Evolutionary conservation across 1,284 basidiomycete species (phyloP).

Genomic region (Tausonia pullulans): DNA sequence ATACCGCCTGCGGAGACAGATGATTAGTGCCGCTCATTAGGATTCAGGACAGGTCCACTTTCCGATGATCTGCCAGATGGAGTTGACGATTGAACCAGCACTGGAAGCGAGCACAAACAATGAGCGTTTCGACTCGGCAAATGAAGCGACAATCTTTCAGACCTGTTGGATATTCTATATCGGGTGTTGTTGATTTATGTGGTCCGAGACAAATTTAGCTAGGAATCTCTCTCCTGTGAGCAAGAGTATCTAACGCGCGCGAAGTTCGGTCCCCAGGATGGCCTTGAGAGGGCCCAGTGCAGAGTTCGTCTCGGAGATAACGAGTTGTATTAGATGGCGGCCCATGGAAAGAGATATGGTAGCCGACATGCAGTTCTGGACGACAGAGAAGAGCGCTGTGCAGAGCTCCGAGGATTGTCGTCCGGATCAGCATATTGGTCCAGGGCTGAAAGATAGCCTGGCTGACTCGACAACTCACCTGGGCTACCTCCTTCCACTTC

Average conservation of each 20-base stretch:
- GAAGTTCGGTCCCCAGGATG: neutral
- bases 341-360: neutral
- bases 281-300: conserved; percentile 2
- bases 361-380: neutral
- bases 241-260: neutral
- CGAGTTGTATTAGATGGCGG: neutral
- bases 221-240: neutral
- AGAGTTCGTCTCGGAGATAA: neutral
- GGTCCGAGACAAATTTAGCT: too few relatives aligned
- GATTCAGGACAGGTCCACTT: neutral
- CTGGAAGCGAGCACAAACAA: neutral
- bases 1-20: neutral
- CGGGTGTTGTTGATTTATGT: neutral
- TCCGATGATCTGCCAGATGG: conserved; percentile 2
- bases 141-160: neutral
- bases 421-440: too few relatives aligned
- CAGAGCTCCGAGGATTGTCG: neutral
- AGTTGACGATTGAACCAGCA: conserved; percentile 1
- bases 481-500: neutral
- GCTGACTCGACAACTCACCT: too few relatives aligned
- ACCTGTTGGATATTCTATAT: neutral
- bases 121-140: too few relatives aligned
- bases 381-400: neutral
- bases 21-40: neutral
- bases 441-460: too few relatives aligned